Base-by-base conservation (phyloP, 2,329 filamentous ascomycete species). In the Fusarium musae region DNA sequence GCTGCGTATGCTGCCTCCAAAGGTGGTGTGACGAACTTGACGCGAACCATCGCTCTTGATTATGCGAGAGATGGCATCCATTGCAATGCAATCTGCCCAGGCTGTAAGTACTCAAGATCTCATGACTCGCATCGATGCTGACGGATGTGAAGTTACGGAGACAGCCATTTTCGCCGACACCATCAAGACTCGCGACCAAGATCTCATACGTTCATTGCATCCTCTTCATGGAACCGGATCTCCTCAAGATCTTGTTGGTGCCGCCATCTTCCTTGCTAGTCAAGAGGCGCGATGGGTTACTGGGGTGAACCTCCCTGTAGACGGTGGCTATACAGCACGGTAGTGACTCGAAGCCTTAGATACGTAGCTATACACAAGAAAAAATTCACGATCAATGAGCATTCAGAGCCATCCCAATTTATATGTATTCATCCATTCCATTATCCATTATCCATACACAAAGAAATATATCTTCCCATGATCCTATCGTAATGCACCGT, bases 11-110 rank as follows among this genome's bases (percentile, higher is more conserved):
- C 80, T 16, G 82, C 86, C 1, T 85, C 84, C 1, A 89, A 89
- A 68, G 85, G 85, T 10, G 86, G 85, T 0, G 85, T 88, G 0
- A 79, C 84, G 6, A 85, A 84, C n/a, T 68, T 89, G 8, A 89
- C 87, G 0, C 82, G 83, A 39, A 79, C 83, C 13, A 80, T 87
- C 0, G 87, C 87, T 0, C 67, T 86, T 40, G 87, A 89, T 44
- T 88, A 87, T 69, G 87, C 84, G 0, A 75, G 77, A 2, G 75
- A 85, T 16, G 79, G 82, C 1, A 87, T 89, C 32, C 87, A 89
- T 67, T 83, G 84, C 39, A 89, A 89, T 72, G 86, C 86, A 0
- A 81, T 89, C 9, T 88, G 86, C 59, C 87, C 88, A 9, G 88
- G 87, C 10, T 89, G 75, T 75, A 23, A 59, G 68, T 49, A 15